Conservation (phyloP, 495 filamentous ascomycete species). For the Neurospora intermedia region DNA sequence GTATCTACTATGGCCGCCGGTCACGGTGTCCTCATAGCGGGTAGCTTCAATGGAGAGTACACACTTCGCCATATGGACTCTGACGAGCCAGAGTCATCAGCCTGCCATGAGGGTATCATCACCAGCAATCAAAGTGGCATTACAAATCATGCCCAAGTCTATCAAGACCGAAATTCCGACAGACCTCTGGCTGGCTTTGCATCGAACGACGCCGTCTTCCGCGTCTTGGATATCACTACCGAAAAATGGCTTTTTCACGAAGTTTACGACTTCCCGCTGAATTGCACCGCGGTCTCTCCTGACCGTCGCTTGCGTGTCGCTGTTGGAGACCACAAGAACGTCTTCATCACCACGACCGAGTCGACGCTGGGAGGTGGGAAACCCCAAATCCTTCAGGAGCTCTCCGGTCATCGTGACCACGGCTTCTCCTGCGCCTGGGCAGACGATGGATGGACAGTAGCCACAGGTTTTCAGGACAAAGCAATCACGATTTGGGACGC, state of each 20-base stretch:
- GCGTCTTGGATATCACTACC: slow-evolving; percentile 61
- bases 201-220: slow-evolving; percentile 71
- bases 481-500: slow-evolving; percentile 80
- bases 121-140: slow-evolving; percentile 61
- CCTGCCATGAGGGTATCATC: slow-evolving; percentile 51
- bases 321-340: slow-evolving; percentile 44
- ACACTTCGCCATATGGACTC: slow-evolving; percentile 47
- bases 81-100: slow-evolving; percentile 26
- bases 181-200: slow-evolving; percentile 64
- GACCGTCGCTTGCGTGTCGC: slow-evolving; percentile 71
- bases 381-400: slow-evolving; percentile 34
- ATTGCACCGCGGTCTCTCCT: slow-evolving; percentile 74
- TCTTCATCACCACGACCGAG: slow-evolving; percentile 41
- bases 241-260: slow-evolving; percentile 53
- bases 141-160: slow-evolving; percentile 76
- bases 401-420: slow-evolving; percentile 66
- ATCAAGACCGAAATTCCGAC: slow-evolving; percentile 46
- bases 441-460: slow-evolving; percentile 76
- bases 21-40: slow-evolving; percentile 61
- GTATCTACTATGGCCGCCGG: slow-evolving; percentile 64
- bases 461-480: slow-evolving; percentile 85
- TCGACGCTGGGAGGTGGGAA: slow-evolving; percentile 18
- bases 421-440: slow-evolving; percentile 91
- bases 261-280: slow-evolving; percentile 58
- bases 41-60: slow-evolving; percentile 76